Conservation (phyloP, 495 filamentous ascomycete species). For the Penicillium antarcticum region DNA sequence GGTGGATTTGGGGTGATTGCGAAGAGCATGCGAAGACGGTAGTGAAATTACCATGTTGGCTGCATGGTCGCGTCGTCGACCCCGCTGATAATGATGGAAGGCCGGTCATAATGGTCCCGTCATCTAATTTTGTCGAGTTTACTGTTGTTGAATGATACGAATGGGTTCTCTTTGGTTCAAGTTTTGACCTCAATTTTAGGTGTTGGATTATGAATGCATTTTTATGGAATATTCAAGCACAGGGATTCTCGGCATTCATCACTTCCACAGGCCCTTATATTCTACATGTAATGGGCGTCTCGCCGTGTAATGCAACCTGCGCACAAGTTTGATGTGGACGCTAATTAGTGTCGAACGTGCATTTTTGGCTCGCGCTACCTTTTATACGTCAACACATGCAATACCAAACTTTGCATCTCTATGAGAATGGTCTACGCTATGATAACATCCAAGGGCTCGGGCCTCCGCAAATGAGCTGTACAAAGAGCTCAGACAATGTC, state of each 20-base stretch:
- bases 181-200: neutral
- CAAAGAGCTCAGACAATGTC: too few relatives aligned
- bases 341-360: too few relatives aligned
- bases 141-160: neutral
- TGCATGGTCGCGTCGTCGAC: conserved; percentile 6
- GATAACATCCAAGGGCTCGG: too few relatives aligned
- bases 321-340: too few relatives aligned
- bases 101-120: conserved; percentile 2
- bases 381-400: too few relatives aligned
- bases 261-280: neutral
- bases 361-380: too few relatives aligned
- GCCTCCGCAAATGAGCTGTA: too few relatives aligned
- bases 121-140: neutral
- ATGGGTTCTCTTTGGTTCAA: neutral
- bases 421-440: too few relatives aligned
- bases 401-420: too few relatives aligned
- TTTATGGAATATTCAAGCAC: neutral
- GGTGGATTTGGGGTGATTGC: conserved; percentile 9
- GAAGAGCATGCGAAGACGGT: conserved; percentile 8
- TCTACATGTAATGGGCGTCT: neutral
- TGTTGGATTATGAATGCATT: neutral
- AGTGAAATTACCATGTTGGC: conserved; percentile 10
- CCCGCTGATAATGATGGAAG: conserved; percentile 12
- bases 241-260: neutral
- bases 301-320: too few relatives aligned